These are phyloP conservation scores for Xylaria sp. DNA, from an alignment of 2,329 filamentous ascomycete genomes.

Conservation along the genomic window DNA sequence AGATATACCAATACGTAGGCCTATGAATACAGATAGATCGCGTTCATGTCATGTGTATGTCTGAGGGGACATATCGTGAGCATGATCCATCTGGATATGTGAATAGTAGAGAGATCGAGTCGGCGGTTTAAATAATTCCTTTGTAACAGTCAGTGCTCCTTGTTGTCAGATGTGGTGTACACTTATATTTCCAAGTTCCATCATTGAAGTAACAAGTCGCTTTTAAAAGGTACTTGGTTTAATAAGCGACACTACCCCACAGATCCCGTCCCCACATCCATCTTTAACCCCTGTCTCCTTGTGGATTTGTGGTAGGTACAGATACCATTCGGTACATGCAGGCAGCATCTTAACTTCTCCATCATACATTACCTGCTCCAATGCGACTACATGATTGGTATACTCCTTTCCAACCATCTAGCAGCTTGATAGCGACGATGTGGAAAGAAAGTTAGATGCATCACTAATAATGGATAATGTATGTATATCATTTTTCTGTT, in stretches of 20 bases:
- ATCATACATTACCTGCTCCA: not conserved
- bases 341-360: not conserved
- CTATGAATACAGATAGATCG: not conserved
- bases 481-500: conserved; percentile 2
- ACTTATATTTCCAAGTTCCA: too few species aligned
- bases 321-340: not conserved
- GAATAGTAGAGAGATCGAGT: too few species aligned
- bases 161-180: too few species aligned
- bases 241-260: not conserved
- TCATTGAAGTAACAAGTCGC: too few species aligned
- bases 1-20: not conserved
- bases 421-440: not conserved
- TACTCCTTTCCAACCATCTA: not conserved
- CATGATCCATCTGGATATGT: too few species aligned
- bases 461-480: conserved; percentile 48
- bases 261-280: not conserved
- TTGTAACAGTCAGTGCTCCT: too few species aligned
- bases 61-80: too few species aligned
- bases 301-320: not conserved
- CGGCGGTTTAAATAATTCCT: too few species aligned
- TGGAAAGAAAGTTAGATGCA: not conserved
- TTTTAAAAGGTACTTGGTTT: too few species aligned
- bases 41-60: not conserved
- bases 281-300: too few species aligned
- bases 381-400: not conserved